These are phyloP conservation scores for Colletotrichum salicis DNA, from an alignment of 2,329 filamentous ascomycete species.

Conservation along the genomic window DNA sequence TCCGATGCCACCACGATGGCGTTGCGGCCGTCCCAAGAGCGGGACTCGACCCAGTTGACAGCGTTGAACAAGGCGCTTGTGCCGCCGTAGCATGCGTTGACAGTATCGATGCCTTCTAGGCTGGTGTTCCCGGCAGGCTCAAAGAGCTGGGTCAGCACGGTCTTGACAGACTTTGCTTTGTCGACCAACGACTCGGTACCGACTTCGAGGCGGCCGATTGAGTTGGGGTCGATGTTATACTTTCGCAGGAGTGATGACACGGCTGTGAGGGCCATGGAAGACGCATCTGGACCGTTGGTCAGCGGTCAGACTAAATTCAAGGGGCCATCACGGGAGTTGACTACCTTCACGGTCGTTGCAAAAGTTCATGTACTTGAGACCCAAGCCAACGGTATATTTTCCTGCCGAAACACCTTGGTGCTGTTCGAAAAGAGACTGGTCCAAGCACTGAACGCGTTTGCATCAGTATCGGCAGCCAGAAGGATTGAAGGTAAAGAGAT, in stretches of 20 bases:
- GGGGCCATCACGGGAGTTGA: slow-evolving; percentile 30
- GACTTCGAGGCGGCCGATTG: slow-evolving; percentile 83
- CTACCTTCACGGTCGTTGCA: slow-evolving; percentile 89
- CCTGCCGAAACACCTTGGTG: slow-evolving; percentile 83
- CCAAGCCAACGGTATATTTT: slow-evolving; percentile 91
- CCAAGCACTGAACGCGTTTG: slow-evolving; percentile 72
- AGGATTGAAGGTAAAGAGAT: no score
- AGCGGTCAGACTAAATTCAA: background rate
- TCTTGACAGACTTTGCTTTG: slow-evolving; percentile 93
- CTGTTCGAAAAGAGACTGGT: slow-evolving; percentile 84
- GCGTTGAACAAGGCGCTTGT: slow-evolving; percentile 87
- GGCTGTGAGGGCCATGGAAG: slow-evolving; percentile 81
- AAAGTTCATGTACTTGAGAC: slow-evolving; percentile 92
- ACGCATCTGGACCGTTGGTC: slow-evolving; percentile 67
- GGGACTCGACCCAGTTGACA: slow-evolving; percentile 87
- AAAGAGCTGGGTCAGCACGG: slow-evolving; percentile 87
- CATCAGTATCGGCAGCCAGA: no score
- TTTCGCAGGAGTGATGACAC: slow-evolving; percentile 82
- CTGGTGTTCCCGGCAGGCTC: slow-evolving; percentile 79
- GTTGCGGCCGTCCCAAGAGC: slow-evolving; percentile 85
- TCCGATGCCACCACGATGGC: slow-evolving; percentile 84
- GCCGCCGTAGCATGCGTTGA: slow-evolving; percentile 89
- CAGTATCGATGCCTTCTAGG: slow-evolving; percentile 83
- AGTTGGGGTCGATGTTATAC: slow-evolving; percentile 82
- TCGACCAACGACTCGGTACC: slow-evolving; percentile 87